phyloP scores from a whole-genome alignment of 768 basidiomycete species.

The Suillus placidus region DNA sequence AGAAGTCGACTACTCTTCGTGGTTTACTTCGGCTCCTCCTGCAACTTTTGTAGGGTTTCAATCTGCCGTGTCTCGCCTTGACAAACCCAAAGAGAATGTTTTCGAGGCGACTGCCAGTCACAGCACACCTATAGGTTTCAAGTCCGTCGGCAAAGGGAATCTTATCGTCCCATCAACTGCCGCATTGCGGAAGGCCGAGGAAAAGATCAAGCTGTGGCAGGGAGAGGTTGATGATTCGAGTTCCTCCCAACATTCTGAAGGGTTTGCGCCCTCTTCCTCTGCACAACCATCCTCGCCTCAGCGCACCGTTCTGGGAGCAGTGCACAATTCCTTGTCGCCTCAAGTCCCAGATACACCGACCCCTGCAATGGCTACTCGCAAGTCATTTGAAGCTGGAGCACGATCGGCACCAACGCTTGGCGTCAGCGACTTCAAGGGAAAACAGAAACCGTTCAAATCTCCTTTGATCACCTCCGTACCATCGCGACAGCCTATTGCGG shows the following conservation, averaged over 20 bases:
- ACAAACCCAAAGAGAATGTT: not conserved
- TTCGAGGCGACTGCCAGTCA: constrained; percentile 11
- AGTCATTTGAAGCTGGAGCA: constrained; percentile 26
- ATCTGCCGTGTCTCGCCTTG: constrained; percentile 32
- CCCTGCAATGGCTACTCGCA: constrained; percentile 31
- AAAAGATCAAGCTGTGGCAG: constrained; percentile 53
- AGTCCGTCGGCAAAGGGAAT: constrained; percentile 37
- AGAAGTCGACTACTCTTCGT: constrained; percentile 47
- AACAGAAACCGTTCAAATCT: constrained; percentile 48
- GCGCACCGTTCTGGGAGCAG: constrained; percentile 39
- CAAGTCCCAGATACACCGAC: constrained; percentile 42
- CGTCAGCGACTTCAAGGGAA: constrained; percentile 12
- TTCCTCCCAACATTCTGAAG: constrained; percentile 7
- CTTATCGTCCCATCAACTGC: constrained; percentile 52
- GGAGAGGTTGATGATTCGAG: constrained; percentile 35
- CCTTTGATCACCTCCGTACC: constrained; percentile 37
- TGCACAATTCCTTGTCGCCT: constrained; percentile 37
- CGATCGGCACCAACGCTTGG: constrained; percentile 16
- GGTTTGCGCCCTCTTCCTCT: constrained; percentile 9
- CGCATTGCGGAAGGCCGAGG: constrained; percentile 58
- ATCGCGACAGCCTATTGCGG: constrained; percentile 15
- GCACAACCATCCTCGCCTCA: constrained; percentile 18
- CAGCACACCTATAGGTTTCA: constrained; percentile 29
- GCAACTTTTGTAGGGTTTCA: constrained; percentile 39
- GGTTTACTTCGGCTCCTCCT: constrained; percentile 48